These are phyloP conservation scores for Pistacia integerrima DNA, from an alignment of 345 rosid species.

Conservation along the genomic window DNA sequence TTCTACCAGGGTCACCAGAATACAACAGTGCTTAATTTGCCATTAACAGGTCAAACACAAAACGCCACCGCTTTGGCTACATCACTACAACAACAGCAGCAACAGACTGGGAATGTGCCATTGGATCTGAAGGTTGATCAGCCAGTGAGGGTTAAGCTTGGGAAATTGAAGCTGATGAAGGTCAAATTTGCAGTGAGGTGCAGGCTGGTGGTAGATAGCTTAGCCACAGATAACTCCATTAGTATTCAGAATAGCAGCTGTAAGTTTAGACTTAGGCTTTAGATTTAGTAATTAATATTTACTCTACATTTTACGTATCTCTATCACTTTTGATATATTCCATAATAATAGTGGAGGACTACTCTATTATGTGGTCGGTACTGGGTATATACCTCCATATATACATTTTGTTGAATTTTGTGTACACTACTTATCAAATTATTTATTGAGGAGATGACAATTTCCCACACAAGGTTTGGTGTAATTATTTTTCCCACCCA, in stretches of 20 bases:
- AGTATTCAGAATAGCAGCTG: conserved; percentile 60
- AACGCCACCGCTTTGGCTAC: conserved; percentile 47
- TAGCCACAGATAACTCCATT: conserved; percentile 46
- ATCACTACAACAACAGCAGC: conserved; percentile 44
- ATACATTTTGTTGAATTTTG: too few species aligned
- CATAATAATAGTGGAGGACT: too few species aligned
- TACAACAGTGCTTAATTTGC: conserved; percentile 62
- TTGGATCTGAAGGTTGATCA: conserved; percentile 66
- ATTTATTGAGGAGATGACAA: too few species aligned
- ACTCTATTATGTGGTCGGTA: too few species aligned
- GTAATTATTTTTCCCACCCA: too few species aligned
- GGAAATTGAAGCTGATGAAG: conserved; percentile 67
- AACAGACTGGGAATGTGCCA: conserved; percentile 54
- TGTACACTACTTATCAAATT: too few species aligned
- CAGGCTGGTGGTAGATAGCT: conserved; percentile 48
- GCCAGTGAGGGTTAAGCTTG: conserved; percentile 80
- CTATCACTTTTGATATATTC: too few species aligned
- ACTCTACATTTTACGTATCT: too few species aligned
- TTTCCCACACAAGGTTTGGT: too few species aligned
- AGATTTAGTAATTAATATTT: conserved; percentile 12
- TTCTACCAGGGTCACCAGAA: conserved; percentile 93
- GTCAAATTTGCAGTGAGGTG: conserved; percentile 66
- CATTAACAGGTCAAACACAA: conserved; percentile 53
- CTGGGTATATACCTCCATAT: too few species aligned
- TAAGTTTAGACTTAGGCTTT: conserved; percentile 59